phyloP scores from a whole-genome alignment of 257 asterid genomes.

The Forsythia viridissima region DNA sequence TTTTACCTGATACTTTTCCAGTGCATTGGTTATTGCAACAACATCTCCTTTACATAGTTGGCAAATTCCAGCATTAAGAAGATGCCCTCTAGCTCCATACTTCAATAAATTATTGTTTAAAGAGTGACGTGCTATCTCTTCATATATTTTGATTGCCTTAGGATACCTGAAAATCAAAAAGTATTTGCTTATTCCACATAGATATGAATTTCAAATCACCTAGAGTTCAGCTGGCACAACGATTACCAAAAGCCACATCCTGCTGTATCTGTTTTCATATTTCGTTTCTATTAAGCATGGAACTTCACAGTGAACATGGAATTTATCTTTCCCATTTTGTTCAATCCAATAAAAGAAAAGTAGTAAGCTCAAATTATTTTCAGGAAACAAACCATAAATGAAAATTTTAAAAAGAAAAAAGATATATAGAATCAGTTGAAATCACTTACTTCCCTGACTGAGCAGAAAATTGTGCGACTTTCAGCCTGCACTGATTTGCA shows the following conservation, averaged over 20 bases:
- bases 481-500: conserved; percentile 46
- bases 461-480: conserved; percentile 50
- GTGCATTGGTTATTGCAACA: conserved; percentile 41
- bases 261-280: neutral
- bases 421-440: neutral
- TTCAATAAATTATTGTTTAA: conserved; percentile 37
- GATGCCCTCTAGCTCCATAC: conserved; percentile 46
- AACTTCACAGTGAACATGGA: neutral
- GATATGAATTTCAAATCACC: neutral
- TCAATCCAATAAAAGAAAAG: conserved; percentile 4
- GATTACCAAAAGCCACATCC: conserved; percentile 11
- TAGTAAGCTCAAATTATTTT: neutral
- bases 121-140: conserved; percentile 39
- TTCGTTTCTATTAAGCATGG: neutral
- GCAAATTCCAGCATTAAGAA: conserved; percentile 47
- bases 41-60: conserved; percentile 44
- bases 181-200: neutral
- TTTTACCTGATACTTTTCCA: conserved; percentile 46
- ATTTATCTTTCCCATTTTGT: neutral
- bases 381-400: neutral
- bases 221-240: conserved; percentile 4
- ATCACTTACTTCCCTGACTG: conserved; percentile 43
- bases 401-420: neutral
- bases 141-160: conserved; percentile 35
- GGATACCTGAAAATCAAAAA: conserved; percentile 32